Evolutionary conservation across 2,329 filamentous ascomycete species (phyloP), one percentile per base, ranked within the genome.

Genomic region (Hypoxylon sp.): DNA sequence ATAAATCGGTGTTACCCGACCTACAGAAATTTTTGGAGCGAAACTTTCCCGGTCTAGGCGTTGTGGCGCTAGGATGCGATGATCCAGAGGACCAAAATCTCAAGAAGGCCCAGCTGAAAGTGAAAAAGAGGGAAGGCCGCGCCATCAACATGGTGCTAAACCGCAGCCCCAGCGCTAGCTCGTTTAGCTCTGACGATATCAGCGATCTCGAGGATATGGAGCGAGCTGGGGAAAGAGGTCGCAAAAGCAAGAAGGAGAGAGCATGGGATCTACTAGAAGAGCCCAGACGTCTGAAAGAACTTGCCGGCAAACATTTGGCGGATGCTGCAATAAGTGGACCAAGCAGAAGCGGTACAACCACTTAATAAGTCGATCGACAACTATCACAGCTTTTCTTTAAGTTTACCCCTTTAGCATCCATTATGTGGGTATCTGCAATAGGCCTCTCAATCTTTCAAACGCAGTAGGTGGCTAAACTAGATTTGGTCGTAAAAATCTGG

Each of bases 41-140:
- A 23, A 93, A 95, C 71, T 89, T 98, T 34, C 92, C 93, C 0
- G 93, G 93, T 0, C 81, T 98, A 0, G 89, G 91, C 56, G 83
- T 97, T 49, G 83, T 90, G 0, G 89, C 89, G 0, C 87, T 95
- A 73, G 91, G 94, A 76, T 97, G 93, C 81, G 93, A 93, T 62
- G 91, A 93, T 9, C 86, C 94, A 65, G 84, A 88, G 70, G 90
- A 97, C 80, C 81, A 85, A 46, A 84, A 88, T 66, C 86, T 97
- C 83, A 98, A 98, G 83, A 81, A 89, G 45, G 86, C 89, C 67
- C 94, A 97, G 81, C 83, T 88, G 25, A 87, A 90, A 64, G 81
- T 86, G 71, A 97, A 96, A 86, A 92, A 92, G 84, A 82, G 82
- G 43, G 84, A 87, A 73, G 86, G 87, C 30, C 73, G 75, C 7